phyloP scores from a whole-genome alignment of 768 basidiomycete species.

The Antrodiella citrinella region DNA sequence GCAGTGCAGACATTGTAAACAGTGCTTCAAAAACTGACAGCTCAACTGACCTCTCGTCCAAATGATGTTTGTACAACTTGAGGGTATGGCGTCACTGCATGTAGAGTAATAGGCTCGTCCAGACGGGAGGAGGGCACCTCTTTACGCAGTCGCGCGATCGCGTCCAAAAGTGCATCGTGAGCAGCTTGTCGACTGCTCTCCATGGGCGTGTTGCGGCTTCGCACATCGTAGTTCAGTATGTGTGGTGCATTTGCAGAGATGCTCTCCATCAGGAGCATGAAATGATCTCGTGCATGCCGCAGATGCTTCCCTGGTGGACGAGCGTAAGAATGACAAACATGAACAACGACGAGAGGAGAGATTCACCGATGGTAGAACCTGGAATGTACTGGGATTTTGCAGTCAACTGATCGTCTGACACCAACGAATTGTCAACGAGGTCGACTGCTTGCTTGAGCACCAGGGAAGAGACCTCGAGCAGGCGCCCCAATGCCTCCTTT shows the following conservation, averaged over 20 bases:
- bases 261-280: slow-evolving; percentile 54
- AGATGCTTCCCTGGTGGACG: slow-evolving; percentile 67
- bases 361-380: slow-evolving; percentile 80
- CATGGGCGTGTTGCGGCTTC: slow-evolving; percentile 78
- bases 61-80: slow-evolving; percentile 75
- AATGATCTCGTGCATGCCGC: slow-evolving; percentile 81
- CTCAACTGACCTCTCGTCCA: slow-evolving; percentile 60
- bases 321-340: slow-evolving; percentile 3
- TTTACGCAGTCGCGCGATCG: slow-evolving; percentile 48
- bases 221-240: slow-evolving; percentile 66
- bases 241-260: slow-evolving; percentile 38
- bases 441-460: slow-evolving; percentile 69
- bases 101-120: slow-evolving; percentile 56
- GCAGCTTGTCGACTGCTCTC: slow-evolving; percentile 61
- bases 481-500: slow-evolving; percentile 33
- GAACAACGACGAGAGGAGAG: slow-evolving; percentile 1
- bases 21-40: background rate
- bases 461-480: slow-evolving; percentile 59
- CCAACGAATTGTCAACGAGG: slow-evolving; percentile 57
- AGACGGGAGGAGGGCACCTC: slow-evolving; percentile 41
- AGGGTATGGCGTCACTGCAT: slow-evolving; percentile 73
- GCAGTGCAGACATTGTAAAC: background rate
- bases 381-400: slow-evolving; percentile 66
- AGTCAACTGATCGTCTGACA: slow-evolving; percentile 61
- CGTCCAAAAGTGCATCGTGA: slow-evolving; percentile 42